Base-by-base conservation (phyloP, 805 yeast genomes). In the Sugiyamaella marilandica region DNA sequence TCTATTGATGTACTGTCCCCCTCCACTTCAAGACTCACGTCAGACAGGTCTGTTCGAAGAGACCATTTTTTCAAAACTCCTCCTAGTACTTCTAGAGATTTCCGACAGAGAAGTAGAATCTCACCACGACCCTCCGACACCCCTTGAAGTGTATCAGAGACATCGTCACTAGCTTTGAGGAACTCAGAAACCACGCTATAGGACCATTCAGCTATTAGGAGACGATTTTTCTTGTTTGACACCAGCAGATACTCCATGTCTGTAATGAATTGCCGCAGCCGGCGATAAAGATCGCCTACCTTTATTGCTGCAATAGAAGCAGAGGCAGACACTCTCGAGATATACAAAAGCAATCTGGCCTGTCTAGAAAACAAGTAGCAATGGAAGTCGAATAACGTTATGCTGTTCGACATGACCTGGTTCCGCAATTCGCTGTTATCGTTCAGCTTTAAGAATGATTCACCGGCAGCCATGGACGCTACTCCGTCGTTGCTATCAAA, bases 161-260 rank as follows among this genome's bases (percentile, higher is more conserved):
- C 14, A 18, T 24, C 41, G n/a, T 45, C 21, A 8, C 47, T 41
- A 32, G 55, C 53, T 59, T 59, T 55, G 72, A 65, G 60, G 69
- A 77, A 52, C 72, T 76, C 63, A 57, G 80, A 81, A 31, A 68
- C 62, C 16, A 73, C 67, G 29, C 65, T 57, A 39, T 64, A 69
- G 1, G 62, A 62, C 74, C 74, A 70, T 36, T 65, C 66, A 9
- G 67, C 63, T 10, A 61, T 59, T 29, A 58, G 51, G 14, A 52
- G 45, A 4, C 56, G 52, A 32, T 58, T 54, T 13, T 59, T 59
- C 31, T 59, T 58, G 49, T 59, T 54, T 10, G 47, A 55, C 36
- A 54, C 56, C 21, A 61, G 68, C 46, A 57, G 54, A 1, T 58
- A 60, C 18, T 68, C 59, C 10, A 75, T 62, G 21, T 74, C 78